Evolutionary conservation across 495 filamentous ascomycete genomes (phyloP), one percentile per base, ranked within the genome.

Genomic region (Penicillium dipodomyicola): DNA sequence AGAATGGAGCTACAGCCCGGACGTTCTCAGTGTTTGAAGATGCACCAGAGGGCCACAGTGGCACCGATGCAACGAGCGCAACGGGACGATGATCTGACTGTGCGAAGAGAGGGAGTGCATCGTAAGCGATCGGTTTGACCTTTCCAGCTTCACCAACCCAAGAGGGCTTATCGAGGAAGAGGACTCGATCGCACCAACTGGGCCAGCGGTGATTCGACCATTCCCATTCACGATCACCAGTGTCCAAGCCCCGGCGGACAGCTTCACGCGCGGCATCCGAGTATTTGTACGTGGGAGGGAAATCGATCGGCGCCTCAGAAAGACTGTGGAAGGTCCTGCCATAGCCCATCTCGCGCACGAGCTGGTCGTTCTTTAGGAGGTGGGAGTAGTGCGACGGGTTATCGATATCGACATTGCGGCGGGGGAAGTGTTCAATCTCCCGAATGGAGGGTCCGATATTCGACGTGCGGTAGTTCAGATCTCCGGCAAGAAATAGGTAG

Each of bases 281-380:
- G 66, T 84, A 92, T 69, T 98, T 98, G 76, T 98, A 98, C 1
- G 94, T 97, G 10, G 94, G 94, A 3, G 90, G 90, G 63, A 97
- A 98, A 5, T 71, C 65, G 56, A 97, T 83, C 1, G 81, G 73
- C 3, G 85, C 83, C 73, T 98, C 94, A 5, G 69, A 67, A 8
- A 98, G 69, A 22, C 89, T 87, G 46, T 97, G 90, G 37, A 91
- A 77, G 12, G 87, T 87, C 14, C 82, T 78, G 0, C 83, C 81
- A 10, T 84, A 81, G 8, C 68, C 65, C 50, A 79, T 82, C 67
- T 97, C 91, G 12, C 78, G 79, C 5, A 67, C 81, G 19, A 97
- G 82, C 70, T 98, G 94, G 65, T 98, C 94, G 4, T 80, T 70
- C 29, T 75, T 63, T 19, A 96, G 72, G 50, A 93, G 84, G n/a